Percentiles rank a stretch among this genome's conserved stretches.
phyloP scores from a whole-genome alignment of 306 rosid genomes.

The Cotoneaster glaucophyllus region DNA sequence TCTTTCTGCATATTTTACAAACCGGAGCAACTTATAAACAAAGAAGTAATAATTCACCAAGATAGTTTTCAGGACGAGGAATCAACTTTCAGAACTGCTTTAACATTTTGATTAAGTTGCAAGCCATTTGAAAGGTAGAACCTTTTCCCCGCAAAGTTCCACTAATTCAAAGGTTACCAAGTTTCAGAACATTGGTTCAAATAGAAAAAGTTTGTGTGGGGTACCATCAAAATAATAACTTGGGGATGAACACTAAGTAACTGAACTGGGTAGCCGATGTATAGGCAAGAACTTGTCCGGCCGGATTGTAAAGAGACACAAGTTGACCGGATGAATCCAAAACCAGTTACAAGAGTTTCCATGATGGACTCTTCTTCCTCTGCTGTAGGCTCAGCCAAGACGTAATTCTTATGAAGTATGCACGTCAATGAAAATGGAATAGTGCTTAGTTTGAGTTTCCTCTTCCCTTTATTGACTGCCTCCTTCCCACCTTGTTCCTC shows the following conservation, averaged over 20 bases:
- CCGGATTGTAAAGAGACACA: slow-evolving; percentile 85
- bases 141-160: background rate
- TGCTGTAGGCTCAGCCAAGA: slow-evolving; percentile 79
- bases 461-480: slow-evolving; percentile 61
- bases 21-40: background rate
- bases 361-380: slow-evolving; percentile 91
- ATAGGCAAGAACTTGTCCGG: slow-evolving; percentile 67
- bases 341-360: slow-evolving; percentile 74
- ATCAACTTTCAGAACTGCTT: too few species aligned
- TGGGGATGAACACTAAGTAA: slow-evolving; percentile 1
- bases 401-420: slow-evolving; percentile 70
- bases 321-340: slow-evolving; percentile 70
- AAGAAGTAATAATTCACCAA: background rate
- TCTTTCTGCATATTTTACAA: background rate
- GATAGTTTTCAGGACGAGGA: background rate
- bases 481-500: slow-evolving; percentile 60
- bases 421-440: slow-evolving; percentile 78
- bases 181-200: background rate
- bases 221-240: slow-evolving; percentile 2
- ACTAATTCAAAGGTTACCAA: background rate
- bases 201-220: background rate
- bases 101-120: background rate
- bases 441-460: slow-evolving; percentile 57
- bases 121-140: background rate
- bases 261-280: slow-evolving; percentile 73